These are phyloP conservation scores for Pichia inconspicua DNA, from an alignment of 1,139 yeast species.

Conservation along the genomic window DNA sequence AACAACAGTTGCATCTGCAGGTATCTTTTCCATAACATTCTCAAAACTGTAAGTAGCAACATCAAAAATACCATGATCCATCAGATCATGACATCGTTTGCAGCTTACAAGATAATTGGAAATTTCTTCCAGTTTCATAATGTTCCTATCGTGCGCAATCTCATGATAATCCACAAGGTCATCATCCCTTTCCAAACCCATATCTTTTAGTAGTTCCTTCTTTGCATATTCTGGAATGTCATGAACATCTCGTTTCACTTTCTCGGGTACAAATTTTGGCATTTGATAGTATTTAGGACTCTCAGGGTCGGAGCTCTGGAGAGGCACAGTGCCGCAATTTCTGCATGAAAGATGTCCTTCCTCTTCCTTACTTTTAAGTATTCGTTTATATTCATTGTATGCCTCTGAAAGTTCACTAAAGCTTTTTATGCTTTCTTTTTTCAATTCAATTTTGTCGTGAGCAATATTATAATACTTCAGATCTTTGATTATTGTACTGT, in stretches of 20 bases:
- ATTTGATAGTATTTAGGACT: conserved; percentile 4
- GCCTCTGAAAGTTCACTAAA: conserved; percentile 1
- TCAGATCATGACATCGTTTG: conserved; percentile 48
- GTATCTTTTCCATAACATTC: conserved; percentile 37
- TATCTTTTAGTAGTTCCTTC: background rate
- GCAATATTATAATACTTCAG: too few species aligned
- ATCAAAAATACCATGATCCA: conserved; percentile 35
- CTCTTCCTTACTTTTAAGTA: background rate
- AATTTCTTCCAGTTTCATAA: conserved; percentile 1
- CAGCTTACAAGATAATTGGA: conserved; percentile 28
- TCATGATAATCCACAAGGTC: background rate
- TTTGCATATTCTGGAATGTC: background rate
- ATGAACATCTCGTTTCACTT: background rate
- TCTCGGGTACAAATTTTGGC: background rate
- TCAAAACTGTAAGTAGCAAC: conserved; percentile 33
- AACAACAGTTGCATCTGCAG: conserved; percentile 43
- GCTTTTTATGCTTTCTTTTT: background rate
- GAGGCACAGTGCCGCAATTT: background rate
- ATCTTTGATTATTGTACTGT: too few species aligned
- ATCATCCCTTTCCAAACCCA: background rate
- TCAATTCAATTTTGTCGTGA: background rate
- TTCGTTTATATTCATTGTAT: conserved; percentile 7
- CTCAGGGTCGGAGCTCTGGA: background rate
- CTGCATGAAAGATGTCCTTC: background rate
- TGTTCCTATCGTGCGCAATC: conserved; percentile 2